These are phyloP conservation scores for Brassica rapa DNA, from an alignment of 345 rosid genomes.

Conservation along the genomic window DNA sequence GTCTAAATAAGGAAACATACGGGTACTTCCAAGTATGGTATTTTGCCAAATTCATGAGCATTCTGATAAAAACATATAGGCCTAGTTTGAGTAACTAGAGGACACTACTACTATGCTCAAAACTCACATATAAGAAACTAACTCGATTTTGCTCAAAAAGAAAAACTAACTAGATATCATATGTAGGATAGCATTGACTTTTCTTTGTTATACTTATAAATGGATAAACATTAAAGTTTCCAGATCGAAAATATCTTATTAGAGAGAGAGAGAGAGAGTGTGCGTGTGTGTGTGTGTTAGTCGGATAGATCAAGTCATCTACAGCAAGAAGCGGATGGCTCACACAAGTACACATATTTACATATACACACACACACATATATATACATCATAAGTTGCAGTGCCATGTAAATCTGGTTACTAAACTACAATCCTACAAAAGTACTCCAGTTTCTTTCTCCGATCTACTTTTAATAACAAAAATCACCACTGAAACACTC, in stretches of 20 bases:
- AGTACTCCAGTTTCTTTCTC: not conserved
- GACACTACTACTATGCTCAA: conserved; percentile 6
- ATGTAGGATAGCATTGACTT: conserved; percentile 8
- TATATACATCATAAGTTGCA: not conserved
- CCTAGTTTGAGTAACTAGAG: conserved; percentile 5
- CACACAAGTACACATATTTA: not conserved
- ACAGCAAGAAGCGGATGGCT: conserved; percentile 24
- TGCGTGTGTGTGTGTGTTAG: not conserved
- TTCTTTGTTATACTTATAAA: conserved; percentile 20
- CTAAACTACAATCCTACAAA: conserved; percentile 15
- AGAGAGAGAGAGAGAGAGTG: not conserved
- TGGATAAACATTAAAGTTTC: conserved; percentile 9
- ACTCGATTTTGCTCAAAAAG: too few relatives aligned
- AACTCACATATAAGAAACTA: not conserved
- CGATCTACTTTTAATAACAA: conserved; percentile 2
- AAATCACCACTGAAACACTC: not conserved
- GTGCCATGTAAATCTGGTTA: conserved; percentile 22
- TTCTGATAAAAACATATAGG: not conserved
- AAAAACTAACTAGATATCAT: not conserved
- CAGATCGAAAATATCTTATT: conserved; percentile 29
- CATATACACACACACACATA: not conserved
- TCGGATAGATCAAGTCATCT: conserved; percentile 28
- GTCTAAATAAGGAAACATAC: conserved; percentile 36
- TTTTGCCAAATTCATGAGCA: conserved; percentile 4
- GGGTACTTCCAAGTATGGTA: not conserved